Conservation (phyloP, 2,329 filamentous ascomycete species). For the Nothophoma quercina region DNA sequence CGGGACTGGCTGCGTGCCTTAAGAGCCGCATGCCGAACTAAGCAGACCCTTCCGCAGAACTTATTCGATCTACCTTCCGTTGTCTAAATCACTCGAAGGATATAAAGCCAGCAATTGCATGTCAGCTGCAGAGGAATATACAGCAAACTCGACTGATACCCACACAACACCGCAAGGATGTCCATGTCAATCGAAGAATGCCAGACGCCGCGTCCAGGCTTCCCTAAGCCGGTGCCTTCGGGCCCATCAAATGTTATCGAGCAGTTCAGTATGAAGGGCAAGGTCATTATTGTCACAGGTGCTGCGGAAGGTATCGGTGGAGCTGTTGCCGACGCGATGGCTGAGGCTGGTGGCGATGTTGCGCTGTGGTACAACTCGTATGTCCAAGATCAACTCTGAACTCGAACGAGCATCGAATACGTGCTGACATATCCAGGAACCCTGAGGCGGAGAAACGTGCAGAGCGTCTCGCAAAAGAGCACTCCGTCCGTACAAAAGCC, state of each 20-base stretch:
- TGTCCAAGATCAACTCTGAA: not conserved
- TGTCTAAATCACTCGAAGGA: not conserved
- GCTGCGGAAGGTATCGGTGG: constrained; percentile 65
- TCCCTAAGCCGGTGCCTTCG: constrained; percentile 35
- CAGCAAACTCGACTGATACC: too few relatives aligned
- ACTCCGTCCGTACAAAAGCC: constrained; percentile 68
- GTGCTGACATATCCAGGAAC: constrained; percentile 46
- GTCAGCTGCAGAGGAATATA: too few relatives aligned
- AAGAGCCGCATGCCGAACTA: constrained; percentile 11
- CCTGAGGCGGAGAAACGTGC: constrained; percentile 67
- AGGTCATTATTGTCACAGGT: constrained; percentile 54
- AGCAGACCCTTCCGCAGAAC: not conserved
- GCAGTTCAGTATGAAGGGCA: constrained; percentile 47
- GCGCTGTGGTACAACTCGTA: constrained; percentile 53
- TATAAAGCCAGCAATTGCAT: too few relatives aligned
- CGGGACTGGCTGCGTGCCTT: constrained; percentile 6
- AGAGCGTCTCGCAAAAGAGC: constrained; percentile 61
- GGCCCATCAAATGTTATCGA: constrained; percentile 40
- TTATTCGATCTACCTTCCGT: not conserved
- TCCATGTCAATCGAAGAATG: constrained; percentile 46
- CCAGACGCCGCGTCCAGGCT: constrained; percentile 32
- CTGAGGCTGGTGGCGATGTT: constrained; percentile 54
- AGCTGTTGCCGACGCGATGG: constrained; percentile 46
- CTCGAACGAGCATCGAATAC: too few relatives aligned
- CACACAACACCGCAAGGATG: constrained; percentile 31